Conservation (phyloP, 2,329 filamentous ascomycete species). For the Talaromyces funiculosus region DNA sequence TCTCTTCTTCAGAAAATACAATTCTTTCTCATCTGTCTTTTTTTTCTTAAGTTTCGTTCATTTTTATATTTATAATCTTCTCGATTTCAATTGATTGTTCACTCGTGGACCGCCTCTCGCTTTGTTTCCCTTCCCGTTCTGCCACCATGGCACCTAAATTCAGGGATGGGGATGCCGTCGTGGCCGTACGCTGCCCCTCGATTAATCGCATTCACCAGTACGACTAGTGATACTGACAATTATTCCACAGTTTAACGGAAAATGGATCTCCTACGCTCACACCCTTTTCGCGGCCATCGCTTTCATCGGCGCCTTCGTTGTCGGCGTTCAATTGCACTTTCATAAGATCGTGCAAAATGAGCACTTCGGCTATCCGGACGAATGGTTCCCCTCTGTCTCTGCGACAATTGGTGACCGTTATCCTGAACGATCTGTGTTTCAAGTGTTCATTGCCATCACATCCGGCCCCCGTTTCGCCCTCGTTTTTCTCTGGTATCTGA, state of each 20-base stretch:
- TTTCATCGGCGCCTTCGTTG: slow-evolving; percentile 77
- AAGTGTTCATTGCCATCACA: slow-evolving; percentile 94
- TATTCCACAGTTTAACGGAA: slow-evolving; percentile 61
- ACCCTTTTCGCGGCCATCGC: slow-evolving; percentile 75
- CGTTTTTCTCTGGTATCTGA: slow-evolving; percentile 84
- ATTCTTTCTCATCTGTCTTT: slow-evolving; percentile 1
- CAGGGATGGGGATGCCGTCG: slow-evolving; percentile 58
- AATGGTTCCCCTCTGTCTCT: slow-evolving; percentile 96
- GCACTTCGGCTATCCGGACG: slow-evolving; percentile 85
- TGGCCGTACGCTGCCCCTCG: slow-evolving; percentile 46
- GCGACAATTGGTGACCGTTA: slow-evolving; percentile 96
- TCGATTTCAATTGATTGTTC: slow-evolving; percentile 13
- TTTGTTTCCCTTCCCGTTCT: slow-evolving; percentile 16
- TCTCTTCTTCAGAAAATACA: neutral
- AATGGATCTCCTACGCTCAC: slow-evolving; percentile 86
- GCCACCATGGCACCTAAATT: slow-evolving; percentile 55
- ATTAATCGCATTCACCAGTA: slow-evolving; percentile 7
- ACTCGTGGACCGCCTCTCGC: slow-evolving; percentile 13
- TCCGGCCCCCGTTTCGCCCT: slow-evolving; percentile 89
- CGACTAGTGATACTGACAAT: neutral
- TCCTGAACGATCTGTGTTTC: slow-evolving; percentile 93
- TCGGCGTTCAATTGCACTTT: slow-evolving; percentile 80
- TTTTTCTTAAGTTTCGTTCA: slow-evolving; percentile 15
- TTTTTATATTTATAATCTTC: neutral
- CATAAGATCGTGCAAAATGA: slow-evolving; percentile 98